Conservation (phyloP, 768 basidiomycete genomes). For the Termitomyces eurrhizus region DNA sequence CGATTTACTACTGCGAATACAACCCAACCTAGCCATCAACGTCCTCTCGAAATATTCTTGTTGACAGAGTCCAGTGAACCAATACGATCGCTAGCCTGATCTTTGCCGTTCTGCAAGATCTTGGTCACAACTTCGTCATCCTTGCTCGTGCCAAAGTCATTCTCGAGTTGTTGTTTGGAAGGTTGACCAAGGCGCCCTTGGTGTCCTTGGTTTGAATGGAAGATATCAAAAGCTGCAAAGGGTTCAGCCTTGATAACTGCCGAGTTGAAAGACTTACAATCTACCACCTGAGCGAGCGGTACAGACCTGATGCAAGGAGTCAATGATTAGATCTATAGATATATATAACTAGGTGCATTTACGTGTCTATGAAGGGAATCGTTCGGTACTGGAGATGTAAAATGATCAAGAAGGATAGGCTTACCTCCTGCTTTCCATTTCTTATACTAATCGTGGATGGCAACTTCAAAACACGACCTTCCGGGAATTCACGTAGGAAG, state of each 20-base stretch:
- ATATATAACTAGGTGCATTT: conserved; percentile 24
- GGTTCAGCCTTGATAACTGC: not conserved
- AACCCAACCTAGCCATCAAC: not conserved
- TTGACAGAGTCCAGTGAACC: conserved; percentile 15
- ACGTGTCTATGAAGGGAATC: conserved; percentile 54
- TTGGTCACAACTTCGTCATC: conserved; percentile 58
- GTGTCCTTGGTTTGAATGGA: conserved; percentile 65
- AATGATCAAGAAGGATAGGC: conserved; percentile 18
- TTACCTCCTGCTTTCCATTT: conserved; percentile 81
- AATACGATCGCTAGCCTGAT: conserved; percentile 50
- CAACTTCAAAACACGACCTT: conserved; percentile 10
- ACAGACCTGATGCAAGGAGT: conserved; percentile 46
- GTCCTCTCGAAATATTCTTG: conserved; percentile 23
- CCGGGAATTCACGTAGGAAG: not conserved
- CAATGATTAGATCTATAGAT: conserved; percentile 4
- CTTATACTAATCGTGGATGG: conserved; percentile 46
- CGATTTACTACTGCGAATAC: not conserved
- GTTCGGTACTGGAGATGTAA: conserved; percentile 19
- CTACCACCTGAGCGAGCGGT: conserved; percentile 73
- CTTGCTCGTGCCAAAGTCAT: conserved; percentile 58
- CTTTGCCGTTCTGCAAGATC: conserved; percentile 62
- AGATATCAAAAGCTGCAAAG: conserved; percentile 62
- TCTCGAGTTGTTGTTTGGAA: conserved; percentile 85
- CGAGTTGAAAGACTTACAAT: conserved; percentile 46
- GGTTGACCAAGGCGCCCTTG: conserved; percentile 74